Evolutionary conservation across 2,329 filamentous ascomycete genomes (phyloP).

Genomic region (Trichoderma simmonsii): DNA sequence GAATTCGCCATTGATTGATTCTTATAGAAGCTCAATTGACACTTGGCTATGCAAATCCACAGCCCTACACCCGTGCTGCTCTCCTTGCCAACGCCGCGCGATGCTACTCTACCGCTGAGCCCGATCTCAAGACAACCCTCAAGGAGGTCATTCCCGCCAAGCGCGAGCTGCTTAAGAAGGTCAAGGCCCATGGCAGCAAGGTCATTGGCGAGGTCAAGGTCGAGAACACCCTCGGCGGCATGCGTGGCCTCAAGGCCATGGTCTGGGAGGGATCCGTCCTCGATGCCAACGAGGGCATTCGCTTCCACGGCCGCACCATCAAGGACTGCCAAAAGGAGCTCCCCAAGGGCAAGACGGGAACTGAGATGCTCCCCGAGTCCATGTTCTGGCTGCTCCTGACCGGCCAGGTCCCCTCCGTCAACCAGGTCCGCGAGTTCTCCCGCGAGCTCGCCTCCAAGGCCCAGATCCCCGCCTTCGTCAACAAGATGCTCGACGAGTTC

Average conservation of each 20-base stretch:
- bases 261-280: conserved; percentile 98
- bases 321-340: conserved; percentile 94
- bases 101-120: conserved; percentile 74
- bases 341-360: conserved; percentile 86
- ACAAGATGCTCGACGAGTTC: conserved; percentile 85
- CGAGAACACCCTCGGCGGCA: conserved; percentile 90
- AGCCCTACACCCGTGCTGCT: conserved; percentile 34
- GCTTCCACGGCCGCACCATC: conserved; percentile 96
- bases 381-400: conserved; percentile 99
- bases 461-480: conserved; percentile 75
- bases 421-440: conserved; percentile 79
- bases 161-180: conserved; percentile 87
- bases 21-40: neutral
- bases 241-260: conserved; percentile 97
- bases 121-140: conserved; percentile 84
- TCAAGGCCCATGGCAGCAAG: conserved; percentile 81
- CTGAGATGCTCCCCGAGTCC: conserved; percentile 96
- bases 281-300: conserved; percentile 94
- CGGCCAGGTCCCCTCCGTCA: conserved; percentile 79
- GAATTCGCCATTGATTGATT: conserved; percentile 18
- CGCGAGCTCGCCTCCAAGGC: conserved; percentile 85
- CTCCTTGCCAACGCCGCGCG: conserved; percentile 39
- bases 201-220: conserved; percentile 90
- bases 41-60: neutral
- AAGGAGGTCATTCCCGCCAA: conserved; percentile 84